Conservation (phyloP, 768 basidiomycete genomes). For the Amanita pallidorosea region DNA sequence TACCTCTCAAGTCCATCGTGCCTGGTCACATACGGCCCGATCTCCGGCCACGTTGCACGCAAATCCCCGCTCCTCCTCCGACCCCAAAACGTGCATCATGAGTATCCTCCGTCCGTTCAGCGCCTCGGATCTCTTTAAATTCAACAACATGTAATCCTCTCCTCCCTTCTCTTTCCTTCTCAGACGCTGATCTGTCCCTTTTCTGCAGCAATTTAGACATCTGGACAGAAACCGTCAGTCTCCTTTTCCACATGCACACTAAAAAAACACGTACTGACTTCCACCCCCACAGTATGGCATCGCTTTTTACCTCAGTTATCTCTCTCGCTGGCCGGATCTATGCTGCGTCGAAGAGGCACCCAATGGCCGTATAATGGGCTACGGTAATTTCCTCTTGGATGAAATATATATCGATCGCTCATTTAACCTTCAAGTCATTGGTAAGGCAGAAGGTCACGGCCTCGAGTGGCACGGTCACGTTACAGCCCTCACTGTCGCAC, state of each 20-base stretch:
- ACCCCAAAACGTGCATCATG: slow-evolving; percentile 37
- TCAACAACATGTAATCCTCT: slow-evolving; percentile 76
- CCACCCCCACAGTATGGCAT: slow-evolving; percentile 63
- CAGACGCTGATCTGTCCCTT: slow-evolving; percentile 5
- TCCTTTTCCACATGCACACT: not conserved
- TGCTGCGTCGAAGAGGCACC: slow-evolving; percentile 79
- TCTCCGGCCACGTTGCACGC: not conserved
- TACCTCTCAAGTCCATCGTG: not conserved
- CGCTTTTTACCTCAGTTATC: slow-evolving; percentile 81
- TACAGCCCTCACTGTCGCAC: slow-evolving; percentile 90
- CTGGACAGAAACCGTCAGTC: slow-evolving; percentile 91
- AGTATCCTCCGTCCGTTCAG: slow-evolving; percentile 79
- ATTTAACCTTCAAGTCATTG: slow-evolving; percentile 52
- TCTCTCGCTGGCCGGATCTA: slow-evolving; percentile 86
- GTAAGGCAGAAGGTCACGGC: slow-evolving; percentile 77
- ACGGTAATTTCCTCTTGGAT: slow-evolving; percentile 46
- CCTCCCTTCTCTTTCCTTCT: not conserved
- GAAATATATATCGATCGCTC: not conserved
- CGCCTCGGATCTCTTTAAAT: slow-evolving; percentile 84
- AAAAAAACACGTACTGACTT: not conserved
- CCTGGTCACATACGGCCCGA: not conserved
- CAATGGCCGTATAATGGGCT: slow-evolving; percentile 81
- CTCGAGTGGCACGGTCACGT: slow-evolving; percentile 90
- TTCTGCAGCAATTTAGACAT: slow-evolving; percentile 75
- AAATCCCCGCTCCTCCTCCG: not conserved